Conservation (phyloP, 1,284 basidiomycete genomes). For the Athelia psychrophila region DNA sequence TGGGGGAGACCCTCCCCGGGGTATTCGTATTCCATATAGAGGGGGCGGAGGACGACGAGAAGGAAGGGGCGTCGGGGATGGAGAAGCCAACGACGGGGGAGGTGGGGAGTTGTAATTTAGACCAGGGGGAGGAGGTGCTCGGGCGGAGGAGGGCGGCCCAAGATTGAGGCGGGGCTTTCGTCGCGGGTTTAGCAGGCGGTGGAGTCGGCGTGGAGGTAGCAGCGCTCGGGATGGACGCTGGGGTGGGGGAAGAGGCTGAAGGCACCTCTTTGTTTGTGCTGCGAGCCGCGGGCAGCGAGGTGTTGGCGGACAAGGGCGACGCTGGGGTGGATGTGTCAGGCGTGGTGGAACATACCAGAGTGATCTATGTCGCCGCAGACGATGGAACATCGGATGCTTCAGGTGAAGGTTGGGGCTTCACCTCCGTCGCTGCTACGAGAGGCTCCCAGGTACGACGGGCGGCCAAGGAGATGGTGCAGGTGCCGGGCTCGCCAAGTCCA, state of each 20-base stretch:
- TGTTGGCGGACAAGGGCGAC: slow-evolving; percentile 59
- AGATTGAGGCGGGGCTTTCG: slow-evolving; percentile 47
- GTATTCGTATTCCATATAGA: too few species aligned
- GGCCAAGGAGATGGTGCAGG: slow-evolving; percentile 26
- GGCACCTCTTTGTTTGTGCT: slow-evolving; percentile 13
- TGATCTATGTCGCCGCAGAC: slow-evolving; percentile 32
- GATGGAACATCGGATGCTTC: slow-evolving; percentile 30
- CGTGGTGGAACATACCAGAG: slow-evolving; percentile 36
- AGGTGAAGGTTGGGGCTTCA: slow-evolving; percentile 9
- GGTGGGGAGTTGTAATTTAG: slow-evolving; percentile 50
- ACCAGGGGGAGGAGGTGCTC: slow-evolving; percentile 32
- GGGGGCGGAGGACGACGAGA: slow-evolving; percentile 26
- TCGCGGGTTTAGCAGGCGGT: slow-evolving; percentile 18
- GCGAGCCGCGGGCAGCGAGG: slow-evolving; percentile 43
- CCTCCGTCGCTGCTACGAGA: not conserved
- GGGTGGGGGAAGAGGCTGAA: slow-evolving; percentile 12
- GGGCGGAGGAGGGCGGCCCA: slow-evolving; percentile 75
- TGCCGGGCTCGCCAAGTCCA: slow-evolving; percentile 50
- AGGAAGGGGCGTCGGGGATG: slow-evolving; percentile 42
- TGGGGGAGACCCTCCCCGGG: slow-evolving; percentile 41
- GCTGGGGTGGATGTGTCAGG: slow-evolving; percentile 47
- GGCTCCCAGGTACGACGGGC: not conserved
- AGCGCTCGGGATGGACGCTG: slow-evolving; percentile 14
- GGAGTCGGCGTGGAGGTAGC: slow-evolving; percentile 23
- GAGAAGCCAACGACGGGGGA: slow-evolving; percentile 70